phyloP scores from a whole-genome alignment of 2,329 filamentous ascomycete genomes.

The Neonectria hederae region DNA sequence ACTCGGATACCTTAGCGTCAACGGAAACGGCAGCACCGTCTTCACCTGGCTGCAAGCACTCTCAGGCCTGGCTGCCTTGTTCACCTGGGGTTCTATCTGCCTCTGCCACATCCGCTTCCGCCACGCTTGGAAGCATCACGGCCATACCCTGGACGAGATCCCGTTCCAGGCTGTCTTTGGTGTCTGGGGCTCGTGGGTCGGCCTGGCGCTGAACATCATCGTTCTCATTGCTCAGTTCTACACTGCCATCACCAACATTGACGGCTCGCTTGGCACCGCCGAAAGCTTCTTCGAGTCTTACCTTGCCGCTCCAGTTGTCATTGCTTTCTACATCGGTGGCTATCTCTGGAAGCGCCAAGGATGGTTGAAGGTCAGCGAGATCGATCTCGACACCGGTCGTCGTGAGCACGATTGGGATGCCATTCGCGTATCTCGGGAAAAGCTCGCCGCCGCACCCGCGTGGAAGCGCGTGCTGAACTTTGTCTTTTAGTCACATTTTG shows the following conservation, averaged over 20 bases:
- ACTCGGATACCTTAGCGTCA: slow-evolving; percentile 60
- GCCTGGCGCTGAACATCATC: slow-evolving; percentile 65
- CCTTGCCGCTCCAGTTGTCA: slow-evolving; percentile 63
- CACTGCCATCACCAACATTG: slow-evolving; percentile 54
- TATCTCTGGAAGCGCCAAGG: slow-evolving; percentile 71
- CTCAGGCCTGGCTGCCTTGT: slow-evolving; percentile 71
- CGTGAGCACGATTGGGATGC: slow-evolving; percentile 70
- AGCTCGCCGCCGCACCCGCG: slow-evolving; percentile 56
- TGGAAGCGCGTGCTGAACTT: slow-evolving; percentile 52
- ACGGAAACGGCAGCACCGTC: slow-evolving; percentile 56
- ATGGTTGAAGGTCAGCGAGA: slow-evolving; percentile 66
- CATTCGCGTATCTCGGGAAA: slow-evolving; percentile 59
- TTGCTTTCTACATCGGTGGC: slow-evolving; percentile 63
- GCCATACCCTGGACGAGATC: slow-evolving; percentile 73
- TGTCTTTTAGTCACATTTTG: slow-evolving; percentile 40
- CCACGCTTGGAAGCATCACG: slow-evolving; percentile 67
- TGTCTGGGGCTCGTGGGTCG: slow-evolving; percentile 71
- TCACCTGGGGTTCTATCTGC: slow-evolving; percentile 76
- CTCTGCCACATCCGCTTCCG: slow-evolving; percentile 76
- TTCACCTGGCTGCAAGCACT: slow-evolving; percentile 75
- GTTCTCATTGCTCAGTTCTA: slow-evolving; percentile 67
- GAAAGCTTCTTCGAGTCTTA: slow-evolving; percentile 64
- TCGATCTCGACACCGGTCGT: slow-evolving; percentile 73
- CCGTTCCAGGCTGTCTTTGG: slow-evolving; percentile 71
- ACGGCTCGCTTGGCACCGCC: slow-evolving; percentile 38